Evolutionary conservation across 2,329 filamentous ascomycete species (phyloP).

Genomic region (Stagonosporopsis vannaccii): DNA sequence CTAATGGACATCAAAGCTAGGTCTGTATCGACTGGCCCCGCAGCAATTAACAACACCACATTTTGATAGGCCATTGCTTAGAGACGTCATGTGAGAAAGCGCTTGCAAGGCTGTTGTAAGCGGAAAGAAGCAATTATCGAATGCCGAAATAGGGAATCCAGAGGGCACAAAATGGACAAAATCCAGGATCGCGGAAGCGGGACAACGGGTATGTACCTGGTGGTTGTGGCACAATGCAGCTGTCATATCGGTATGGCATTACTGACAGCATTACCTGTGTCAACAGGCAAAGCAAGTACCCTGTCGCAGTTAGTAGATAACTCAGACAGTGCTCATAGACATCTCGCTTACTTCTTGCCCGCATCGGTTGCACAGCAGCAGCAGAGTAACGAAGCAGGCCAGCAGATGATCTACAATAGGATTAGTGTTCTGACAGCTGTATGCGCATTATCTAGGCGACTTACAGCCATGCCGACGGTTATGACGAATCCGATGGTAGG

Average conservation of each 20-base stretch:
- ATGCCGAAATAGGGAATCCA: background rate
- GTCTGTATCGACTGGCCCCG: background rate
- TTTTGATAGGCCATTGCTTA: background rate
- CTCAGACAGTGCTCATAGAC: background rate
- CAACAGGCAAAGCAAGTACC: conserved; percentile 60
- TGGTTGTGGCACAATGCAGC: background rate
- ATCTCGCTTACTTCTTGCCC: conserved; percentile 58
- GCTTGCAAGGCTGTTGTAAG: too few species aligned
- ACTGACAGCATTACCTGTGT: conserved; percentile 59
- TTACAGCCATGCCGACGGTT: conserved; percentile 59
- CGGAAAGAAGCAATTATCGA: background rate
- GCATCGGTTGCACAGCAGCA: conserved; percentile 63
- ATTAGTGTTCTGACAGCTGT: conserved; percentile 16
- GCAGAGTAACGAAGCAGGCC: conserved; percentile 63
- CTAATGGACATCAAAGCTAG: background rate
- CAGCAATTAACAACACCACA: background rate
- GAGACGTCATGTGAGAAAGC: background rate
- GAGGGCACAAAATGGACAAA: background rate
- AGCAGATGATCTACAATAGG: conserved; percentile 57
- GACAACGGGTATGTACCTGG: background rate
- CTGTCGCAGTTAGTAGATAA: conserved; percentile 44
- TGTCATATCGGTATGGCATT: conserved; percentile 57
- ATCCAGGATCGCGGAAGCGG: background rate
- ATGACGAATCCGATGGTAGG: conserved; percentile 61
- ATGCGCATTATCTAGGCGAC: conserved; percentile 25